Evolutionary conservation across 768 basidiomycete species (phyloP), one percentile per base, ranked within the genome.

Genomic region (Macrocybe gigantea): DNA sequence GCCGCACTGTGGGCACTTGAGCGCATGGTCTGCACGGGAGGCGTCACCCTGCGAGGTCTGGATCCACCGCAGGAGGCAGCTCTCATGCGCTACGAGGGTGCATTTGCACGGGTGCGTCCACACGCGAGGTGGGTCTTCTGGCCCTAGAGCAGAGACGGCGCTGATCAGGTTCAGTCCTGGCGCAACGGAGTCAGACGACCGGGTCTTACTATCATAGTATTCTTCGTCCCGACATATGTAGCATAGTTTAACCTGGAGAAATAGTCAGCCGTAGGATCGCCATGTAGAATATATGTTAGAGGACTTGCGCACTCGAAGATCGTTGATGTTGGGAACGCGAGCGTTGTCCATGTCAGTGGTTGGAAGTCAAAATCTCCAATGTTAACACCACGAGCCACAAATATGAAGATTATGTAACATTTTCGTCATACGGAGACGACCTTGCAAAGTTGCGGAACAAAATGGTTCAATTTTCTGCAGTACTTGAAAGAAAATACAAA

Each of bases 31-130:
- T 30, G 78, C 72, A 7, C 81, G 77, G 7, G 70, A 64, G 6
- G 72, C 48, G 41, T 70, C 80, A 15, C 74, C 69, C 54, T 90
- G 83, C 3, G 86, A 78, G 12, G 83, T 73, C 50, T 81, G 77
- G 35, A 91, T 87, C 88, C 88, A 91, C 53, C 81, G 78, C 32
- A 89, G 73, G 11, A 91, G 77, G 65, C 88, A 91, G 0, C 78
- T 67, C 60, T 90, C 85, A 63, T 90, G 88, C 2, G 88, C 88
- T 36, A 91, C 69, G 35, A 91, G 75, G 0, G 88, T 88, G 58
- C 88, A 91, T 41, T 68, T 80, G 63, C 88, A 91, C 2, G 88
- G 88, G 55, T 91, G 88, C 0, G 80, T 82, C 87, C 88, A 91
- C 46, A 68, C 61, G 33, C 74, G 68, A 9, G 78, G 75, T 5